Conservation (phyloP, 805 yeast species). For the Saccharomyces cerevisiae region DNA sequence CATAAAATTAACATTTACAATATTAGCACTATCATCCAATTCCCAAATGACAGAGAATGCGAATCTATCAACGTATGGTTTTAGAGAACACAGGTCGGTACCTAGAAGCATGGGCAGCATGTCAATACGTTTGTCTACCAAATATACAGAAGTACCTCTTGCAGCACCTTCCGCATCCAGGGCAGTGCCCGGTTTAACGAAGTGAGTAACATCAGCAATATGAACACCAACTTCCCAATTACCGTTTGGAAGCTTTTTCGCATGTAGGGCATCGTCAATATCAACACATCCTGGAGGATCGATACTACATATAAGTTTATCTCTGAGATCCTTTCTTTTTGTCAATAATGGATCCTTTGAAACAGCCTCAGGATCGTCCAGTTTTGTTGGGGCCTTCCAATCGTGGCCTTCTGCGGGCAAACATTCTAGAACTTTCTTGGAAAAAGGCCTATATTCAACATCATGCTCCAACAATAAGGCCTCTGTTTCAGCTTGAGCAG, state of each 20-base stretch:
- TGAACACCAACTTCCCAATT: conserved; percentile 97
- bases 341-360: conserved; percentile 38
- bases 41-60: conserved; percentile 97
- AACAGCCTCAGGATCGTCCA: conserved; percentile 46
- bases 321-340: conserved; percentile 78
- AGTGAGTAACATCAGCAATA: conserved; percentile 97
- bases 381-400: conserved; percentile 77
- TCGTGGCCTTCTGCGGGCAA: conserved; percentile 87
- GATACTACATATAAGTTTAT: conserved; percentile 83
- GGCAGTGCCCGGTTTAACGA: conserved; percentile 87
- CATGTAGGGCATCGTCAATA: conserved; percentile 97
- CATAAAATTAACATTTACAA: conserved; percentile 67
- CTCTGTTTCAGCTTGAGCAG: conserved; percentile 92
- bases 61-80: conserved; percentile 90
- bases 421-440: conserved; percentile 85
- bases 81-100: conserved; percentile 89
- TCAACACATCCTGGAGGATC: conserved; percentile 99
- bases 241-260: conserved; percentile 76
- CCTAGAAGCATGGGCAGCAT: conserved; percentile 95
- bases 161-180: conserved; percentile 94
- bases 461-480: conserved; percentile 90
- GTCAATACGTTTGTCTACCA: conserved; percentile 96
- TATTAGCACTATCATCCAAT: conserved; percentile 75
- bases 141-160: conserved; percentile 93
- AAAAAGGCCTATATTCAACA: conserved; percentile 92